These are phyloP conservation scores for Podospora bellae-mahoneyi DNA, from an alignment of 495 filamentous ascomycete genomes.

Conservation along the genomic window DNA sequence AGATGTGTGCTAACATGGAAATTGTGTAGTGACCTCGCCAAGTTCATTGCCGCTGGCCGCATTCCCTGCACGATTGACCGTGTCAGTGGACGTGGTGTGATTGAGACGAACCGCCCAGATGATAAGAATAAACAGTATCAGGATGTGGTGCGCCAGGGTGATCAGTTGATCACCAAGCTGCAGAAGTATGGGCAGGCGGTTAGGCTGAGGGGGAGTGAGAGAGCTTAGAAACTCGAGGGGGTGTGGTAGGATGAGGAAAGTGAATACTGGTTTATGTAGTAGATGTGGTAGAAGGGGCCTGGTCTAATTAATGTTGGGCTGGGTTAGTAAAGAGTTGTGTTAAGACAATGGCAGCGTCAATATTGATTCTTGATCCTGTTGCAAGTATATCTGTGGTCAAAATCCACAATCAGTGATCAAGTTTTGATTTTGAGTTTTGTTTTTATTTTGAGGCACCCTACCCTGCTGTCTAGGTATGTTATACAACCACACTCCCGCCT, in stretches of 20 bases:
- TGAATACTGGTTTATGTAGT: background rate
- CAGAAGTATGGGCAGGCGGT: slow-evolving; percentile 99
- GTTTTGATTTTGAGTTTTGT: background rate
- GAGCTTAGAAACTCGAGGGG: slow-evolving; percentile 47
- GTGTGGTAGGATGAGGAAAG: background rate
- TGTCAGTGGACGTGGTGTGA: slow-evolving; percentile 80
- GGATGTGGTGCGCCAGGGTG: slow-evolving; percentile 94
- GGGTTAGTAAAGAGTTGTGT: background rate
- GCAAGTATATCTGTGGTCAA: too few species aligned
- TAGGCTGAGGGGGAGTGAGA: slow-evolving; percentile 87
- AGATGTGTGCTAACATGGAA: background rate
- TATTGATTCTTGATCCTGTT: too few species aligned
- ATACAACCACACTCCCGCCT: background rate
- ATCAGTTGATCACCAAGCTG: slow-evolving; percentile 94
- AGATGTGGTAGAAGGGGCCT: background rate
- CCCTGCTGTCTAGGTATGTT: background rate
- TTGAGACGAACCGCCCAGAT: slow-evolving; percentile 95
- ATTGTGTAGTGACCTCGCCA: slow-evolving; percentile 73
- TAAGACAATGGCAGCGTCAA: too few species aligned
- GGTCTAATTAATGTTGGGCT: background rate
- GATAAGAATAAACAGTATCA: slow-evolving; percentile 99
- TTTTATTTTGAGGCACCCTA: background rate
- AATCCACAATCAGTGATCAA: too few species aligned
- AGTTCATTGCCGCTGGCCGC: slow-evolving; percentile 92
- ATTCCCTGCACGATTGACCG: slow-evolving; percentile 96